Evolutionary conservation across 306 rosid genomes (phyloP).

Genomic region (Oemleria cerasiformis): DNA sequence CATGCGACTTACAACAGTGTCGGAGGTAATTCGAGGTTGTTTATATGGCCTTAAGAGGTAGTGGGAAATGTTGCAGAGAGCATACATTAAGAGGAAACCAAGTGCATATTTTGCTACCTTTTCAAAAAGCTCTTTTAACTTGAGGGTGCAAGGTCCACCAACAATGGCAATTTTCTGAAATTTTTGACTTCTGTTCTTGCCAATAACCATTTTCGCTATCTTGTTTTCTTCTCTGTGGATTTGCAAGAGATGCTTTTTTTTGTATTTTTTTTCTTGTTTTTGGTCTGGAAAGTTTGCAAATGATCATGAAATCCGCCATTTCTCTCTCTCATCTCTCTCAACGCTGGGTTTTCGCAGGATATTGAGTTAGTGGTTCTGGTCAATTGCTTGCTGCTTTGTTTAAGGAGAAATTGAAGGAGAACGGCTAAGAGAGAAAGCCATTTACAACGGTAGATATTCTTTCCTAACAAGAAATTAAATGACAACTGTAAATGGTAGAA

Average conservation of each 20-base stretch:
- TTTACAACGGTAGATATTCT: slow-evolving; percentile 5
- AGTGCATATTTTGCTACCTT: slow-evolving; percentile 34
- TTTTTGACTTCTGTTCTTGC: neutral
- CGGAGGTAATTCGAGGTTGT: slow-evolving; percentile 74
- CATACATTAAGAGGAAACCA: slow-evolving; percentile 62
- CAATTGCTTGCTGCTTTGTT: slow-evolving; percentile 37
- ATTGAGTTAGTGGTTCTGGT: slow-evolving; percentile 39
- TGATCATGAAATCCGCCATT: slow-evolving; percentile 12
- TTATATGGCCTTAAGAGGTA: slow-evolving; percentile 52
- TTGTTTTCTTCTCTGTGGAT: neutral
- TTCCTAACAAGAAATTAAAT: neutral
- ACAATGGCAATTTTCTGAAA: slow-evolving; percentile 15
- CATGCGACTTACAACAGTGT: slow-evolving; percentile 54
- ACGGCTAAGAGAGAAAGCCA: slow-evolving; percentile 28
- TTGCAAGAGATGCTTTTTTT: neutral
- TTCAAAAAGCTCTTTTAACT: slow-evolving; percentile 37
- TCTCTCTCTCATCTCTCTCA: slow-evolving; percentile 16
- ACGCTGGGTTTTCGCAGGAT: slow-evolving; percentile 24
- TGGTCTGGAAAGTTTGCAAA: neutral
- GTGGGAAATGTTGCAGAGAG: slow-evolving; percentile 62
- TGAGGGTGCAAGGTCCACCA: slow-evolving; percentile 42
- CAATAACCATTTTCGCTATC: slow-evolving; percentile 17
- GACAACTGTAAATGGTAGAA: neutral
- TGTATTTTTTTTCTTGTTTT: slow-evolving; percentile 1
- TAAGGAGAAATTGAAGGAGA: slow-evolving; percentile 61